phyloP scores from a whole-genome alignment of 148 eudicot genomes.

The Polygonum aviculare region DNA sequence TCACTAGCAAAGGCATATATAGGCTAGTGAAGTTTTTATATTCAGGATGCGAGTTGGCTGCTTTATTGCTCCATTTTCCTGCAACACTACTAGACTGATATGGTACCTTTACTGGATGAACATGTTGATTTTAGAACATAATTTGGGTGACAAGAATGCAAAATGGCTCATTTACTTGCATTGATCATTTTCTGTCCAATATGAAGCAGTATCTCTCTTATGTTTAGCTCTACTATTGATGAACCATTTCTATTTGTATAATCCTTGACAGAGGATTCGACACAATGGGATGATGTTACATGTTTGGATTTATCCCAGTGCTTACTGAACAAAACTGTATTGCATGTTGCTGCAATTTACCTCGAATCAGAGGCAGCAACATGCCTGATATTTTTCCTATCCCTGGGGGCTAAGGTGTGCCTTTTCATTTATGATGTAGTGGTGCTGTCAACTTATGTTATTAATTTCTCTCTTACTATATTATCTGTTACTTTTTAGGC shows the following conservation, averaged over 20 bases:
- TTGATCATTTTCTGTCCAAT: neutral
- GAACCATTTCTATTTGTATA: neutral
- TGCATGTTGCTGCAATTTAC: conserved; percentile 54
- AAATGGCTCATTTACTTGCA: neutral
- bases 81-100: neutral
- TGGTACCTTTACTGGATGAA: neutral
- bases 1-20: neutral
- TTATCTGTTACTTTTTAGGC: conserved; percentile 35
- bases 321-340: conserved; percentile 76
- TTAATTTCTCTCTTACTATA: neutral
- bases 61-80: neutral
- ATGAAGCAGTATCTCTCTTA: neutral
- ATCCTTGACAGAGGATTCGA: conserved; percentile 54
- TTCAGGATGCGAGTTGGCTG: neutral
- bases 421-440: neutral
- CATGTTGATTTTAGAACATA: neutral
- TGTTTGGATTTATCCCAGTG: conserved; percentile 91
- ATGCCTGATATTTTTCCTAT: conserved; percentile 44
- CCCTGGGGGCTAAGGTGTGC: conserved; percentile 63
- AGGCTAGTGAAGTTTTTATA: neutral
- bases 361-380: conserved; percentile 43
- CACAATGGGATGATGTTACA: conserved; percentile 91
- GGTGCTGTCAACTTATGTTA: conserved; percentile 2
- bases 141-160: neutral
- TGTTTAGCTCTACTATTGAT: neutral